Evolutionary conservation across 2,329 filamentous ascomycete genomes (phyloP), one percentile per base, ranked within the genome.

Genomic region (Teratosphaeria pseudoeucalypti): DNA sequence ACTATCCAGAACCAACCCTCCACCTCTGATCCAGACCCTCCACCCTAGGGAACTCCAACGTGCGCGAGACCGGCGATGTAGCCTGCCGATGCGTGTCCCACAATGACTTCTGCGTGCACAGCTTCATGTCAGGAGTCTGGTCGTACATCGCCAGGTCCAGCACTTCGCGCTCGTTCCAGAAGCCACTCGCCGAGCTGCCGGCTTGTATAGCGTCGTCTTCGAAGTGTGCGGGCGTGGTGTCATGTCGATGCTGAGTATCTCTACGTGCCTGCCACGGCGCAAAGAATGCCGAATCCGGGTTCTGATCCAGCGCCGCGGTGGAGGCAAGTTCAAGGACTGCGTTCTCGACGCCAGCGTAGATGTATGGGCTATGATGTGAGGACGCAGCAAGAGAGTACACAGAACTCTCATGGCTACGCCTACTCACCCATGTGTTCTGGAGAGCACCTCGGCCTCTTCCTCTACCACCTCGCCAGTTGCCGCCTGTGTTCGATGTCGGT

Each of bases 281-380:
- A 57, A 63, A 60, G 11, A 60, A 60, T 49, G 26, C 62, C 0
- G 77, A 69, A 64, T 81, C 79, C 0, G 78, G 77, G 56, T 76
- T 66, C 5, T 52, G 37, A 60, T 81, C 78, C 0, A 73, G 66
- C 11, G 77, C 68, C 12, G 71, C 72, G 5, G 75, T 72, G 61
- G 81, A 75, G 2, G 75, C 74, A 3, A 81, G 66, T 59, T 73
- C 72, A 19, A 79, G 65, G 2, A 80, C 69, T 1, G 67, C 67
- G 53, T 75, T 76, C 66, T 80, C 78, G 3, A 81, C 68, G 2
- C 79, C 79, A 3, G 77, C 78, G 59, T 77, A 81, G 11, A 81
- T 59, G 34, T 73, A 74, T 0, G 76, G 73, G 0, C 77, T 79
- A 12, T 64, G 71, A 1, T 74, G 59, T 0, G 77, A 79, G 0